Evolutionary conservation across 2,329 filamentous ascomycete species (phyloP).

Genomic region (Diaporthe caulivora): DNA sequence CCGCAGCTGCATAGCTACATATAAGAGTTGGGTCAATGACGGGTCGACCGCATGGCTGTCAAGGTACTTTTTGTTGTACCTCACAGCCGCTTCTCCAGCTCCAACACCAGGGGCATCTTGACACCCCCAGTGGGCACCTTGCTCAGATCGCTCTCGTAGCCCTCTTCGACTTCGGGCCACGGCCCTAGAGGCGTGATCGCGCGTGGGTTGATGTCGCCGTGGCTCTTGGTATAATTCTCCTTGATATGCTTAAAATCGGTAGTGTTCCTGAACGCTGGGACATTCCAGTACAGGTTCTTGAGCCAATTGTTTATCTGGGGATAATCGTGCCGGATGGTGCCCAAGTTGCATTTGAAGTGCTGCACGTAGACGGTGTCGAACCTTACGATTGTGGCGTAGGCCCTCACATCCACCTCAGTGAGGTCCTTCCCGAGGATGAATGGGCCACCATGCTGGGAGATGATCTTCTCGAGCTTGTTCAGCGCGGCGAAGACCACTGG

Average conservation of each 20-base stretch:
- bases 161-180: conserved; percentile 68
- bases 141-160: conserved; percentile 61
- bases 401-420: conserved; percentile 71
- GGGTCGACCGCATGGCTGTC: background rate
- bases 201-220: conserved; percentile 69
- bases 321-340: conserved; percentile 70
- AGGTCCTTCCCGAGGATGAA: conserved; percentile 67
- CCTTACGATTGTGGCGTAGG: conserved; percentile 69
- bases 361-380: conserved; percentile 74
- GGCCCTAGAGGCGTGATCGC: conserved; percentile 74
- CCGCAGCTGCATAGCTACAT: background rate
- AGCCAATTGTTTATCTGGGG: conserved; percentile 72
- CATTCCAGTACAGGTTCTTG: conserved; percentile 69
- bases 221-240: conserved; percentile 72
- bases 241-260: conserved; percentile 78
- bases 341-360: conserved; percentile 76
- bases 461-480: conserved; percentile 67
- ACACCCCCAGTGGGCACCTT: conserved; percentile 62
- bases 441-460: conserved; percentile 55
- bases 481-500: conserved; percentile 69
- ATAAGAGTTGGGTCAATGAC: background rate
- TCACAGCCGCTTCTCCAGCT: conserved; percentile 45
- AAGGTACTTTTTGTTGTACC: background rate
- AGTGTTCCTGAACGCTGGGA: conserved; percentile 65
- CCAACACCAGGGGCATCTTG: conserved; percentile 54